Evolutionary conservation across 2,329 filamentous ascomycete genomes (phyloP).

Genomic region (Penicillium palitans): DNA sequence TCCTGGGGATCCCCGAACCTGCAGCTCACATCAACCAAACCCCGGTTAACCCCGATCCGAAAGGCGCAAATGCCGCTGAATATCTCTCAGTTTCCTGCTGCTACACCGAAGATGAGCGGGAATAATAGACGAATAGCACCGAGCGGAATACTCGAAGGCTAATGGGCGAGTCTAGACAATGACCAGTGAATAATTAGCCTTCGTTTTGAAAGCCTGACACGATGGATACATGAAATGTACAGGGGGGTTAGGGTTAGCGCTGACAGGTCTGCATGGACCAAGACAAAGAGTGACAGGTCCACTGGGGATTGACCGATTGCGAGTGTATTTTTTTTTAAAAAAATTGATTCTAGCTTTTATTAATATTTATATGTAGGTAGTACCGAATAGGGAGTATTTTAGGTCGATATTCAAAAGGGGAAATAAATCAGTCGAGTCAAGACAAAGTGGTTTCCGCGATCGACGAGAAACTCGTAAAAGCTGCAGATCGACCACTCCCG

Average conservation of each 20-base stretch:
- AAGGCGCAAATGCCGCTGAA: background rate
- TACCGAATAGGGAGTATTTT: background rate
- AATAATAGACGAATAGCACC: background rate
- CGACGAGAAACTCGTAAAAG: too few relatives aligned
- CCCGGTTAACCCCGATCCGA: background rate
- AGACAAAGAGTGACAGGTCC: background rate
- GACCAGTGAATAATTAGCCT: background rate
- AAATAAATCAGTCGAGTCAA: background rate
- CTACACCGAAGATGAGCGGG: background rate
- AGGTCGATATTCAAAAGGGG: background rate
- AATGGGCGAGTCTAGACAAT: slow-evolving; percentile 15
- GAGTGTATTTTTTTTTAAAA: background rate
- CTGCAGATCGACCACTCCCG: too few relatives aligned
- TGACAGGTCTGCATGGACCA: background rate
- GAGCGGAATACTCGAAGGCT: slow-evolving; percentile 9
- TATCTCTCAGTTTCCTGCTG: background rate
- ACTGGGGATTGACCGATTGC: background rate
- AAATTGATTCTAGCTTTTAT: background rate
- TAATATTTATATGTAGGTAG: background rate
- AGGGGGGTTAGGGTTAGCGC: background rate
- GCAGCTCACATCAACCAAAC: background rate
- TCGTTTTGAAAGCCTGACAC: background rate
- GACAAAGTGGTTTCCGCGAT: too few relatives aligned
- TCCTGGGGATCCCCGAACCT: background rate
- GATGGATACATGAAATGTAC: background rate